Percentiles rank a stretch among this genome's conserved stretches.
Conservation (phyloP, 2,329 filamentous ascomycete genomes). For the Bipolaris cookei region DNA sequence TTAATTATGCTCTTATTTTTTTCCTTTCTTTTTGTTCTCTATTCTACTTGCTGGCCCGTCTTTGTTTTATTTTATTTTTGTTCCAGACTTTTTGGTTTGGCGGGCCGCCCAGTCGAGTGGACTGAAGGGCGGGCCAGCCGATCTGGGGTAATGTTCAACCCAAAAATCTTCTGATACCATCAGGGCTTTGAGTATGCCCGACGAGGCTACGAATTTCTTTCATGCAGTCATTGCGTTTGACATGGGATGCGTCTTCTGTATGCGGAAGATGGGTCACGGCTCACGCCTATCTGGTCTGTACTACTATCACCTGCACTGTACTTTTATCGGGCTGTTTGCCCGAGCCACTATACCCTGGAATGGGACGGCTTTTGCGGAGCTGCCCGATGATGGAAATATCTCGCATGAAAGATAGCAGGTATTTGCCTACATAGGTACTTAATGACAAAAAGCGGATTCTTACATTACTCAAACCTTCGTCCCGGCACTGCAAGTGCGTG, state of each 20-base stretch:
- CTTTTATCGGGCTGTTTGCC: slow-evolving; percentile 43
- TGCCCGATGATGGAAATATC: slow-evolving; percentile 39
- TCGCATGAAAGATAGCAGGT: slow-evolving; percentile 37
- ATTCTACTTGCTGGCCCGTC: not conserved
- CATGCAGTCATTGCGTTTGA: slow-evolving; percentile 33
- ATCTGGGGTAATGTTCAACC: slow-evolving; percentile 39
- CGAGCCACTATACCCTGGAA: slow-evolving; percentile 46
- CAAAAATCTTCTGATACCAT: slow-evolving; percentile 48
- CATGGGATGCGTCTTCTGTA: slow-evolving; percentile 36
- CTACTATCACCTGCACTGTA: slow-evolving; percentile 52
- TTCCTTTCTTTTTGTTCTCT: slow-evolving; percentile 20
- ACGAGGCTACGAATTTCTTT: slow-evolving; percentile 51
- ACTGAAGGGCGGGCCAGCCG: slow-evolving; percentile 24
- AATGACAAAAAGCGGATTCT: slow-evolving; percentile 45
- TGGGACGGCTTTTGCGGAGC: slow-evolving; percentile 31
- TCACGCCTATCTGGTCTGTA: slow-evolving; percentile 51
- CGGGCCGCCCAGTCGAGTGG: slow-evolving; percentile 9
- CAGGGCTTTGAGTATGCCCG: slow-evolving; percentile 41
- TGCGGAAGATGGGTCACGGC: slow-evolving; percentile 44
- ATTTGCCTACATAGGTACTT: slow-evolving; percentile 40
- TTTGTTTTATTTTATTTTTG: slow-evolving; percentile 13
- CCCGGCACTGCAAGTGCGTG: slow-evolving; percentile 4
- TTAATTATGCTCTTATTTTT: not conserved
- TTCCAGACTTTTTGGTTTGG: slow-evolving; percentile 18
- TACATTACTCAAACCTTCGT: slow-evolving; percentile 8